Evolutionary conservation across 73 alveolate species (phyloP).

Genomic region (Breviolum minutum): DNA sequence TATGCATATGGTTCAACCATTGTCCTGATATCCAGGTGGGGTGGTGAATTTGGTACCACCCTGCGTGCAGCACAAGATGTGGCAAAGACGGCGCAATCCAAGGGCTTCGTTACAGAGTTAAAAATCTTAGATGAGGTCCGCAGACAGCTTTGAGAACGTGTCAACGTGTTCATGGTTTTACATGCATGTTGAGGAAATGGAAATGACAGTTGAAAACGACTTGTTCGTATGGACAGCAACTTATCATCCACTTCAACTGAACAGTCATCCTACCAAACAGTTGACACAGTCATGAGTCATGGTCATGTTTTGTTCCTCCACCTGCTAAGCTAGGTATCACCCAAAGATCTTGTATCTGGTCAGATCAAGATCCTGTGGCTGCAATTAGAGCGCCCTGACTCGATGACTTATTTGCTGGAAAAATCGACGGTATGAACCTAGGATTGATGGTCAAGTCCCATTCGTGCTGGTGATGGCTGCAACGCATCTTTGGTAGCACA

Average conservation of each 20-base stretch:
- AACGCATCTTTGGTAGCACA: conserved; percentile 4
- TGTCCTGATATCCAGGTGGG: conserved; percentile 48
- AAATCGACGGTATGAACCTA: background rate
- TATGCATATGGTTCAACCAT: background rate
- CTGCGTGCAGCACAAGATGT: conserved; percentile 66
- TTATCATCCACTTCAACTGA: too few species aligned
- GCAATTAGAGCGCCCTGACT: background rate
- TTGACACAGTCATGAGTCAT: too few species aligned
- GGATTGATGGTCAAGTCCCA: conserved; percentile 22
- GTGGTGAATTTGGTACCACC: conserved; percentile 75
- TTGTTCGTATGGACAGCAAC: background rate
- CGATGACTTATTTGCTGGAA: background rate
- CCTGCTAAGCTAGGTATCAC: background rate
- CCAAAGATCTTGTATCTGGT: conserved; percentile 9
- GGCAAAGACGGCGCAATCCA: conserved; percentile 54
- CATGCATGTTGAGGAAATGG: too few species aligned
- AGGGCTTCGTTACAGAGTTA: background rate
- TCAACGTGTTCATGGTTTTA: too few species aligned
- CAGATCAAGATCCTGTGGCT: background rate
- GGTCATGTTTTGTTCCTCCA: too few species aligned
- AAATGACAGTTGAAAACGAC: background rate
- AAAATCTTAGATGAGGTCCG: conserved; percentile 57
- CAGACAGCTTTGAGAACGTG: background rate
- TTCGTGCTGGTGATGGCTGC: conserved; percentile 54
- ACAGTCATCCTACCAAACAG: too few species aligned